phyloP scores from a whole-genome alignment of 2,329 filamentous ascomycete species.

The Fusarium sp. region DNA sequence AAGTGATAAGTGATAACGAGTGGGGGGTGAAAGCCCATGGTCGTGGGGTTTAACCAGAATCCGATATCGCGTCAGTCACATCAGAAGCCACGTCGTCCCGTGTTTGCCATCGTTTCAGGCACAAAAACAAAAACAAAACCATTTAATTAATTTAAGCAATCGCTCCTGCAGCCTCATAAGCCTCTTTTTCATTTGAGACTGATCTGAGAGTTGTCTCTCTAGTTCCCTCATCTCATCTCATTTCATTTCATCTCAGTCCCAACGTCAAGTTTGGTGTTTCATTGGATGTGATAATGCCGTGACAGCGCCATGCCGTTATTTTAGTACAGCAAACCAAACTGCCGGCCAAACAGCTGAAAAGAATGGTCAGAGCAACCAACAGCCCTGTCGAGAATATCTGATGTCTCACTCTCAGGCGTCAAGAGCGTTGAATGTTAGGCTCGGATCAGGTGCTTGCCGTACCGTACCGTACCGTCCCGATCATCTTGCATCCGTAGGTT shows the following conservation, averaged over 20 bases:
- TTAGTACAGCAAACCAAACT: constrained; percentile 21
- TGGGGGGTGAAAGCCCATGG: constrained; percentile 23
- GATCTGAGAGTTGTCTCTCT: constrained; percentile 29
- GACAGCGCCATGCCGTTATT: constrained; percentile 27
- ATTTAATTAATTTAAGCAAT: constrained; percentile 14
- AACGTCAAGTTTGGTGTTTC: not conserved
- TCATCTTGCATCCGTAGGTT: constrained; percentile 36
- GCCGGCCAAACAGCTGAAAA: constrained; percentile 5
- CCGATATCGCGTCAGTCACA: not conserved
- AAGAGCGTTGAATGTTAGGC: constrained; percentile 32
- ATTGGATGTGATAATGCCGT: constrained; percentile 16
- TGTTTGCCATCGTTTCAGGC: constrained; percentile 15
- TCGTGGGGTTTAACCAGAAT: constrained; percentile 19
- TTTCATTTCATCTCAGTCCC: not conserved
- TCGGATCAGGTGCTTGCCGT: constrained; percentile 38
- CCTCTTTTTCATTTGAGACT: not conserved
- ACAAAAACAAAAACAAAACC: constrained; percentile 3
- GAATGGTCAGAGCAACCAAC: constrained; percentile 1
- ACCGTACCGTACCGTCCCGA: constrained; percentile 25
- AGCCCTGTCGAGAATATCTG: constrained; percentile 6
- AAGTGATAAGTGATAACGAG: constrained; percentile 21
- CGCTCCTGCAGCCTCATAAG: constrained; percentile 27
- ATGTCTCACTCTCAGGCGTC: constrained; percentile 33
- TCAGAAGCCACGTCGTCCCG: not conserved
- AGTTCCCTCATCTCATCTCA: constrained; percentile 22